A percentile compares a stretch with the other conserved stretches of the same genome.
Conservation (phyloP, 805 yeast species). For the Candida ficus region DNA sequence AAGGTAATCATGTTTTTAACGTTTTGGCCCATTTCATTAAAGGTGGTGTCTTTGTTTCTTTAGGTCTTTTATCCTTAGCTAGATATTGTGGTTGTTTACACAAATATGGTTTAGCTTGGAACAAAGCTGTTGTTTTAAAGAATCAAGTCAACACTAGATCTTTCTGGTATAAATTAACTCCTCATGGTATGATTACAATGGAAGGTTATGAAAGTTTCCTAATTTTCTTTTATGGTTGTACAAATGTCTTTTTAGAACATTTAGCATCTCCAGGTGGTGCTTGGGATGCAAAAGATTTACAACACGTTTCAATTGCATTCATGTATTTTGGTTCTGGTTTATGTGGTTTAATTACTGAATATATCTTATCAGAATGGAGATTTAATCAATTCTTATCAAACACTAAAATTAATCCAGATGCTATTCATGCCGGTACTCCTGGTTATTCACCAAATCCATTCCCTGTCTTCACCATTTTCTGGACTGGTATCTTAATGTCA, state of each 20-base stretch:
- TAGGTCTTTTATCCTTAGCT: constrained; percentile 77
- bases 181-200: constrained; percentile 59
- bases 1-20: constrained; percentile 65
- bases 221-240: constrained; percentile 81
- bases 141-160: constrained; percentile 24
- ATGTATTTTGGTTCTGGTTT: constrained; percentile 89
- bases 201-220: constrained; percentile 78
- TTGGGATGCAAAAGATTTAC: constrained; percentile 88
- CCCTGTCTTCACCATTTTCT: constrained; percentile 87
- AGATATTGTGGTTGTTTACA: constrained; percentile 82
- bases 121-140: constrained; percentile 34
- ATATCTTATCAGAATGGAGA: constrained; percentile 60
- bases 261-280: constrained; percentile 70
- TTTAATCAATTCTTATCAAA: constrained; percentile 33
- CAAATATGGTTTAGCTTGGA: constrained; percentile 90
- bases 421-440: constrained; percentile 43
- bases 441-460: constrained; percentile 91
- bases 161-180: constrained; percentile 26
- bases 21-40: constrained; percentile 92
- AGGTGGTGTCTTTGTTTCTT: constrained; percentile 79
- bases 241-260: constrained; percentile 90
- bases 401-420: constrained; percentile 24
- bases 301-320: constrained; percentile 87
- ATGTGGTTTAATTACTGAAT: constrained; percentile 81
- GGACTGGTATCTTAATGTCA: constrained; percentile 97